Base-by-base conservation (phyloP, 345 rosid species). In the Pseudoturritis turrita region DNA sequence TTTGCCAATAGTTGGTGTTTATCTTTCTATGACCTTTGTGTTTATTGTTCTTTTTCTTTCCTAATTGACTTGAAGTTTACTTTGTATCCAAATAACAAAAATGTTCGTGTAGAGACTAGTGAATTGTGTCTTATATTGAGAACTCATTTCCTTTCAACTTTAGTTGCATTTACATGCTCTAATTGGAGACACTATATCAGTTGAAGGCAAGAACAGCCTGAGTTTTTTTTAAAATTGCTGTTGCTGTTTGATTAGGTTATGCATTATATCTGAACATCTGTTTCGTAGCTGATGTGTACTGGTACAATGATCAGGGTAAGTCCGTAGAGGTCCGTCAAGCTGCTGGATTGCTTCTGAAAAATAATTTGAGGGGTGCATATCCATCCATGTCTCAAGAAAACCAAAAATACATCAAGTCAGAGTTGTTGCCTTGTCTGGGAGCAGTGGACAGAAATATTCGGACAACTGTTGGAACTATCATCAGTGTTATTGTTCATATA, bases 261-360 rank as follows among this genome's bases (percentile, higher is more conserved):
- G 55, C 10, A 21, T 51, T 62, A 6, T 58, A 29, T 15, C 6
- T 21, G 14, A 46, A 7, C 17, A 23, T 23, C 0, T 73, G 71
- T 65, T 46, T 11, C n/a, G 8, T 51, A 31, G 65, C 70, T 75
- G 33, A 54, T 73, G 23, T 62, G 7, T 60, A 23, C 29, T 62
- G 13, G 71, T 70, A 23, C n/a, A 18, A 63, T 76, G 66, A 62
- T 74, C 82, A 92, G 99, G 92, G 91, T 14, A 85, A 84, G 81
- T 79, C 97, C 6, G 83, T 88, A 51, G 99, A 90, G 81, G 75
- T 96, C 75, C 88, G 98, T 49, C 99, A 96, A 79, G 99, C 97
- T 54, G 96, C 99, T 77, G 99, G 99, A 73, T 78, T 96, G 76
- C 85, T 96, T 41, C 76, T 96, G 77, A 96, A 96, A 63, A 96